Percentiles rank a stretch among this genome's conserved stretches.
Conservation (phyloP, 1,139 yeast genomes). For the Nakaseomyces uthaithaninus region DNA sequence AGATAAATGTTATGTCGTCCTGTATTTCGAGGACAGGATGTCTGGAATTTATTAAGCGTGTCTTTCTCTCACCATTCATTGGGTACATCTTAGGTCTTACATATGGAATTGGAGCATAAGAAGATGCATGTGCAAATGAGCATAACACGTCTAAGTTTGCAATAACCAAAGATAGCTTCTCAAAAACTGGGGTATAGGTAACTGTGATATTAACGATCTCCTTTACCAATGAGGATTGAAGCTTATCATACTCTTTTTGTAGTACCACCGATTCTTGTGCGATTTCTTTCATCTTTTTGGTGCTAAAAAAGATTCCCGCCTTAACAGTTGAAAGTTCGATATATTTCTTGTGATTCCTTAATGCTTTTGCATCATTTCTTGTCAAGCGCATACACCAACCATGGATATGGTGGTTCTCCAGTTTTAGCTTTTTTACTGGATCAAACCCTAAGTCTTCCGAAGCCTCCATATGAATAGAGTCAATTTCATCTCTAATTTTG, state of each 20-base stretch:
- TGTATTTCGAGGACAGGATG: constrained; percentile 94
- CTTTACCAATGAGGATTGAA: constrained; percentile 68
- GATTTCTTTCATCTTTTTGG: constrained; percentile 50
- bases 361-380: constrained; percentile 73
- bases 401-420: constrained; percentile 77
- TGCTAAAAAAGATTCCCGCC: constrained; percentile 89
- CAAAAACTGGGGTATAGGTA: constrained; percentile 73
- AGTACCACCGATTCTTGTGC: constrained; percentile 53
- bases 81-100: constrained; percentile 62
- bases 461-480: constrained; percentile 51
- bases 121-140: constrained; percentile 78
- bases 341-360: constrained; percentile 59
- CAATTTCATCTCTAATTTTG: constrained; percentile 47
- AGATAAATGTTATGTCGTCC: constrained; percentile 77
- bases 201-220: constrained; percentile 75
- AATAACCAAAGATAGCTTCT: constrained; percentile 52
- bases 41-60: constrained; percentile 62
- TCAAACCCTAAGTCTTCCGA: constrained; percentile 76
- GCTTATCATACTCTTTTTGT: constrained; percentile 58
- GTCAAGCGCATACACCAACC: constrained; percentile 95
- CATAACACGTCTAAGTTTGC: constrained; percentile 77
- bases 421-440: constrained; percentile 74
- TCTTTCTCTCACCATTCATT: constrained; percentile 43
- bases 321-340: constrained; percentile 82
- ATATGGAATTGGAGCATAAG: constrained; percentile 77